Evolutionary conservation across 768 basidiomycete species (phyloP).

Genomic region (Chiua virens): DNA sequence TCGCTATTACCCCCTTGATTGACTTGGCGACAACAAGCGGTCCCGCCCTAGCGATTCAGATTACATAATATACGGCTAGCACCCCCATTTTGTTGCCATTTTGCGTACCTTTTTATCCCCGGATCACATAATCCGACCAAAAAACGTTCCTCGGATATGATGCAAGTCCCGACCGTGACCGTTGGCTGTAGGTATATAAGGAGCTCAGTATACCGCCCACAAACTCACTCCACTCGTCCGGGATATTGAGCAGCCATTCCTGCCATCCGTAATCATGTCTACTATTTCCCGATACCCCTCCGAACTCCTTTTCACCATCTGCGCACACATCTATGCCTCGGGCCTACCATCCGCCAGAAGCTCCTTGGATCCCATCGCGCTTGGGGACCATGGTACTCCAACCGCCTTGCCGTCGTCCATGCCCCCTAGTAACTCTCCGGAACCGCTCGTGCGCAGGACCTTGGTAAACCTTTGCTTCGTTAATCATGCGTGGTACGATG

Average conservation of each 20-base stretch:
- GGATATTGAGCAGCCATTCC: not conserved
- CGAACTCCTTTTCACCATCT: slow-evolving; percentile 72
- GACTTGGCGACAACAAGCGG: slow-evolving; percentile 1
- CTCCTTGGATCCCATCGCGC: slow-evolving; percentile 71
- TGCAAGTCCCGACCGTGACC: slow-evolving; percentile 12
- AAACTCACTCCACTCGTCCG: too few relatives aligned
- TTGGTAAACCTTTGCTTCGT: slow-evolving; percentile 74
- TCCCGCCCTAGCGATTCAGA: slow-evolving; percentile 9
- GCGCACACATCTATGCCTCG: slow-evolving; percentile 66
- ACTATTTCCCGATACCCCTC: slow-evolving; percentile 55
- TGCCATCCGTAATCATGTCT: slow-evolving; percentile 13
- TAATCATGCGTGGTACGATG: slow-evolving; percentile 74
- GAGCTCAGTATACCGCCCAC: not conserved
- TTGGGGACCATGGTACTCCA: slow-evolving; percentile 45
- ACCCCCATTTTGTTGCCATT: slow-evolving; percentile 12
- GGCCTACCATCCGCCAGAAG: slow-evolving; percentile 52
- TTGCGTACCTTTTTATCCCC: slow-evolving; percentile 13
- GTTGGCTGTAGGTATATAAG: slow-evolving; percentile 5
- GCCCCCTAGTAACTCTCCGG: slow-evolving; percentile 70
- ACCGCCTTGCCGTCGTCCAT: slow-evolving; percentile 71
- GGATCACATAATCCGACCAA: slow-evolving; percentile 21
- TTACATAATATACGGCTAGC: not conserved
- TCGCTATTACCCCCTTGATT: too few relatives aligned
- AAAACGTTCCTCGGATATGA: not conserved
- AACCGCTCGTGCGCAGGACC: slow-evolving; percentile 61